Base-by-base conservation (phyloP, 2,329 filamentous ascomycete species). In the Dendrostoma leiphaemia region DNA sequence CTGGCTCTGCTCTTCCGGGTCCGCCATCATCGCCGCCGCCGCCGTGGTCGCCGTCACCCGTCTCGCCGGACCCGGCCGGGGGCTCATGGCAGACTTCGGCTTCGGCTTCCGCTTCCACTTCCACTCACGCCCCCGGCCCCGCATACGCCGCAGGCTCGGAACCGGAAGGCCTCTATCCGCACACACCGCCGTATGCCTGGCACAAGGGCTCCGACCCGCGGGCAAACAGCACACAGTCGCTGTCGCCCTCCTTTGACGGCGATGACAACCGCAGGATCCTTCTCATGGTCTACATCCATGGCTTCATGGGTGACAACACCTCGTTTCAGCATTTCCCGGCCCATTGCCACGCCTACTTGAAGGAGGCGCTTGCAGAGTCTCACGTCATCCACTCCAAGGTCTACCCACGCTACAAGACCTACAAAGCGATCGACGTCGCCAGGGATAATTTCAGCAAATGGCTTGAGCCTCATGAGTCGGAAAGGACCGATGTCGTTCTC, bases 301-400 rank as follows among this genome's bases (percentile, higher is more conserved):
- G 61, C 2, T 62, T 60, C 56, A 63, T 64, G 62, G 61, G 63
- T 38, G 58, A 60, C 34, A 54, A 62, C 68, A 88, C 88, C 29
- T 95, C 89, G 54, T 97, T 97, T 67, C 83, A 86, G 58, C 90
- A 88, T 41, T 96, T 97, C 63, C 92, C 92, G 0, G 89, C 89
- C 7, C 91, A 96, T 72, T 82, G 96, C 4, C 92, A 97, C 68
- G 82, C 85, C 61, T 78, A 89, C 32, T 76, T 95, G 35, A 83
- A 83, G 12, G 75, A 82, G 8, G 77, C 85, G 1, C 72, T 96
- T 12, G 74, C 76, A 21, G 85, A 90, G 24, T 87, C 85, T 6
- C 91, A 95, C 73, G 80, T 87, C 32, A 85, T 96, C 1, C 90
- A 96, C 69, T 89, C 91, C 57, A 96, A 96, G 68, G 85, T 92